These are phyloP conservation scores for Hebeloma cylindrosporum DNA, from an alignment of 768 basidiomycete genomes.

Conservation along the genomic window DNA sequence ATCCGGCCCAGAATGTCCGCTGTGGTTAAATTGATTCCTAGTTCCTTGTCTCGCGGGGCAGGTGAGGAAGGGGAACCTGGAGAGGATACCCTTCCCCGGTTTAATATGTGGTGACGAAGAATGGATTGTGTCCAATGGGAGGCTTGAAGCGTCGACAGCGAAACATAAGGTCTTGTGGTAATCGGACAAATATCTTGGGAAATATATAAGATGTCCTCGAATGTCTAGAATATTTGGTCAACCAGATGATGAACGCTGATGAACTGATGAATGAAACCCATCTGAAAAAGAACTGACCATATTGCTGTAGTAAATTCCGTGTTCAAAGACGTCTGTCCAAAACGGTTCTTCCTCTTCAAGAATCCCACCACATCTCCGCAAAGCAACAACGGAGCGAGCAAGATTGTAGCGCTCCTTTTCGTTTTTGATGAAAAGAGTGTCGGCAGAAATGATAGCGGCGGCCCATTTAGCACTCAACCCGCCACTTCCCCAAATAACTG, in stretches of 20 bases:
- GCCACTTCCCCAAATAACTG: constrained; percentile 70
- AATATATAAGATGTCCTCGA: constrained; percentile 77
- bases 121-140: constrained; percentile 79
- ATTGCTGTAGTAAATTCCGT: constrained; percentile 83
- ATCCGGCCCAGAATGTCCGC: constrained; percentile 45
- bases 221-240: constrained; percentile 45
- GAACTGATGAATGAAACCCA: background rate
- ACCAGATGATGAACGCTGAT: background rate
- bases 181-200: constrained; percentile 74
- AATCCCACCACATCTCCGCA: constrained; percentile 58
- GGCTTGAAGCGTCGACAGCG: constrained; percentile 64
- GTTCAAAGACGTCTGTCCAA: constrained; percentile 68
- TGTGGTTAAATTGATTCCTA: constrained; percentile 60
- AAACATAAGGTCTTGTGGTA: constrained; percentile 68
- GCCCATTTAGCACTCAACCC: constrained; percentile 77
- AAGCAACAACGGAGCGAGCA: constrained; percentile 72
- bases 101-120: constrained; percentile 59
- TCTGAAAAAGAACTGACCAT: constrained; percentile 60
- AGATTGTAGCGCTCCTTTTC: constrained; percentile 82
- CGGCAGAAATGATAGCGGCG: constrained; percentile 69
- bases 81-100: constrained; percentile 33
- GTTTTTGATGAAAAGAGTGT: constrained; percentile 74
- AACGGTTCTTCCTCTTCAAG: constrained; percentile 64
- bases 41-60: constrained; percentile 56
- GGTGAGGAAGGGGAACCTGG: constrained; percentile 40